Evolutionary conservation across 148 eudicot species (phyloP), one percentile per base, ranked within the genome.

Genomic region (Arbutus unedo): DNA sequence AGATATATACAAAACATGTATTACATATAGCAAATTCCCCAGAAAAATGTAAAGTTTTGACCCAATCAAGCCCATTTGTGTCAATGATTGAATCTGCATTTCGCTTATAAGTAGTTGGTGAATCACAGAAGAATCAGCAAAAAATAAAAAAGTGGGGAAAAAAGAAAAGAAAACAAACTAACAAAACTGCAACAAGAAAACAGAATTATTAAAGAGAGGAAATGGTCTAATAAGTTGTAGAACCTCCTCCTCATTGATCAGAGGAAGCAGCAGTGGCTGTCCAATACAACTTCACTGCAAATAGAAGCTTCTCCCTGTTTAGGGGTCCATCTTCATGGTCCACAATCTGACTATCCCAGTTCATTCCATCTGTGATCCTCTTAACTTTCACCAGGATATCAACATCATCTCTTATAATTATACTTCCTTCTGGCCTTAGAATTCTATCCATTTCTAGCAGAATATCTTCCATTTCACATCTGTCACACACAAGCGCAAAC

Each of bases 281-380:
- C 98, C 98, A 92, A 72, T 95, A 93, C 50, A 74, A 75, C 76
- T 95, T 95, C 6, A 92, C 92, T 10, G 92, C 98, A 88, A 95
- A 95, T 0, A 95, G 92, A 83, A 95, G 93, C 82, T 95, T 95
- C 85, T 95, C 91, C 79, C 93, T 88, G 75, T 86, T 86, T 51
- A 93, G 79, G 6, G 98, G 92, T 25, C 98, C 98, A 88, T 95
- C 95, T 81, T 95, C 98, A 87, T 95, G 95, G 87, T 95, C 93
- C 23, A 95, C 87, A 13, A 95, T 92, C 81, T 85, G 93, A 84
- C 94, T 91, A 6, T 93, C 93, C 98, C 98, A 95, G 56, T 87
- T 83, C 78, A 95, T 25, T n/a, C 81, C 93, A 85, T 93, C 93
- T 41, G 85, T 89, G 59, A 93, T 92, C 54, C 78, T 87, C 89